Evolutionary conservation across 495 filamentous ascomycete species (phyloP), one percentile per base, ranked within the genome.

Genomic region (Darksidea phi): DNA sequence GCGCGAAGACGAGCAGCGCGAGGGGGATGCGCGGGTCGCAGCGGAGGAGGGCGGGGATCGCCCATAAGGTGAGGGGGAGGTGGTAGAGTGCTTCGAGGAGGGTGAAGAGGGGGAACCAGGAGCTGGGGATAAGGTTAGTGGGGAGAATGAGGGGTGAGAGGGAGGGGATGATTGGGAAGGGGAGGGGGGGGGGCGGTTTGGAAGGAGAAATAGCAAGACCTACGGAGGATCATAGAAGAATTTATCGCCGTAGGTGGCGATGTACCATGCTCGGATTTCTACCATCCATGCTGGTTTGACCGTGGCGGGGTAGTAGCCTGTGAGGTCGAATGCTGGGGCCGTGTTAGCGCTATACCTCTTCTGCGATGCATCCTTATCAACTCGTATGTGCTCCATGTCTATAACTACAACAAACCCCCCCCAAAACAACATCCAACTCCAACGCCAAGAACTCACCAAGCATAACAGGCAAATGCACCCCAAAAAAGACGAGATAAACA

Each of bases 11-110:
- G 13, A 95, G 78, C 0, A 94, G 74, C 13, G 87, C 77, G 1
- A 93, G 81, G 53, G 78, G 88, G 60, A 80, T 57, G 45, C 77
- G 79, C 61, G 79, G 81, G 67, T 83, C 77, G 71, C 77, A 78
- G 67, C 71, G 64, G 32, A 75, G 61, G 7, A 88, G 70, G 2
- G 72, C 84, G 48, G 77, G 65, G 38, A 86, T 71, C 0, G 80
- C 83, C 82, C 86, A 92, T 0, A 89, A 42, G 48, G 84, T 86
- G 15, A 87, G 66, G 0, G 90, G 90, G 1, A 86, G 69, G 62
- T 90, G 83, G 67, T 87, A 86, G 36, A 85, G 54, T 26, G 84
- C 63, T 74, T 95, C 90, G 71, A 90, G 77, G 71, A 79, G 84
- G 25, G 85, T 74, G 70, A 86, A 92, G 4, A 82, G 66, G 1